Base-by-base conservation (phyloP, 352 stramenopile species). In the Pythium volutum region DNA sequence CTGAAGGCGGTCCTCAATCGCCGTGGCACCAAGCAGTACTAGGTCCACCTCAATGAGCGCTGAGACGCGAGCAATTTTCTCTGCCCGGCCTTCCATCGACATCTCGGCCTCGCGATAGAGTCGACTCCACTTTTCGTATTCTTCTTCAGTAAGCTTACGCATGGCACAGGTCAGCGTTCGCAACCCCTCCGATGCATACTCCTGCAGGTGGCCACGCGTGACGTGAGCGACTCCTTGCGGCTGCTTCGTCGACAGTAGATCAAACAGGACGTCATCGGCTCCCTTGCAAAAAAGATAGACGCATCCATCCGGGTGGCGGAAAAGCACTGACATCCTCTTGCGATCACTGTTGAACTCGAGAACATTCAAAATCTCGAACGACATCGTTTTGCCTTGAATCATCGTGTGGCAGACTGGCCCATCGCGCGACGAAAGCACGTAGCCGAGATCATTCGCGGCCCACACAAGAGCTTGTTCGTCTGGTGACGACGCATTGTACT, bases 311-410 rank as follows among this genome's bases (percentile, higher is more conserved):
- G 77, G 76, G 27, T 91, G 77, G 26, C 93, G 81, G 27, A 98
- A 88, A 33, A 99, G 77, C 34, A 99, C 91, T 20, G 93, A 98
- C 97, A 99, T 99, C 56, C 98, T 79, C 75, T 99, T 99, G 14
- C 98, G 80, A 52, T 98, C 88, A 52, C 92, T 98, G 70, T 98
- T 98, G 78, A 99, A 99, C 70, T 99, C 97, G 49, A 99, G 96
- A 6, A 99, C 85, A 48, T 98, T 97, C 51, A 99, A 71, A 56
- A 99, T 89, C 55, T 93, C 74, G 78, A 93, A 99, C 20, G 81
- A 89, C 77, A 87, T 74, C 10, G 71, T 57, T 36, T 66, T 59
- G 7, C 86, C 86, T 49, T 86, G 84, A 58, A 95, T 87, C 18
- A 75, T 20, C 4, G 82, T 80, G 43, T 93, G 62, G 43, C 84